Base-by-base conservation (phyloP, 495 filamentous ascomycete species). In the Tuber melanosporum region DNA sequence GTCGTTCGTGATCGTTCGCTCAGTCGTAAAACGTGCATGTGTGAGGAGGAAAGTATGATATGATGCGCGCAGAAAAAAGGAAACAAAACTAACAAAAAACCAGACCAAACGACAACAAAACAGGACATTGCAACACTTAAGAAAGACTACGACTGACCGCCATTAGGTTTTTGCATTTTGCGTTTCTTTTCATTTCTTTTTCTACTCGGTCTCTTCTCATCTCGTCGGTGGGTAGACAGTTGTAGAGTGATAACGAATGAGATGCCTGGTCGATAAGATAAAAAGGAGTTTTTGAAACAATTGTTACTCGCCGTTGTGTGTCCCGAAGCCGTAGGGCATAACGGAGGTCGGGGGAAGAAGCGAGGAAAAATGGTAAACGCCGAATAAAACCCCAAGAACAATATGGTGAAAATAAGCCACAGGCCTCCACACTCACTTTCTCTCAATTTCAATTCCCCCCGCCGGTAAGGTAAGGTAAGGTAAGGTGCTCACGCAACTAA, bases 111-210 rank as follows among this genome's bases (percentile, higher is more conserved):
- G 57, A 66, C 57, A 66, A 66, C 15, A 57, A 57, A 66, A 32
- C 57, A 66, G 26, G 57, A 66, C 57, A 66, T 17, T n/a, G 26
- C 57, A 66, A 66, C n/a, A 32, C 57, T 66, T 66, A 66, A 66
- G 57, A 66, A 66, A 66, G 57, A 66, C 57, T 66, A 66, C 26
- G 57, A 66, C 57, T 66, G 57, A 66, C 57, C 57, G 57, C 57
- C 57, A 66, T 66, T 66, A 32, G 14, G 57, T 66, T 66, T 62
- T 66, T 32, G 10, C 2, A 10, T 14, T 32, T 32, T 17, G 57
- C 10, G 57, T 66, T 66, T 62, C 57, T 32, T 17, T 66, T 4
- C 14, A 12, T 66, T 22, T 5, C 47, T 62, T 62, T 10, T 62
- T 62, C 52, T 4, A n/a, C 32, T 66, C 57, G 57, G 57, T 66